These are phyloP conservation scores for Tylopilus vinaceipallidus DNA, from an alignment of 768 basidiomycete species.

Conservation along the genomic window DNA sequence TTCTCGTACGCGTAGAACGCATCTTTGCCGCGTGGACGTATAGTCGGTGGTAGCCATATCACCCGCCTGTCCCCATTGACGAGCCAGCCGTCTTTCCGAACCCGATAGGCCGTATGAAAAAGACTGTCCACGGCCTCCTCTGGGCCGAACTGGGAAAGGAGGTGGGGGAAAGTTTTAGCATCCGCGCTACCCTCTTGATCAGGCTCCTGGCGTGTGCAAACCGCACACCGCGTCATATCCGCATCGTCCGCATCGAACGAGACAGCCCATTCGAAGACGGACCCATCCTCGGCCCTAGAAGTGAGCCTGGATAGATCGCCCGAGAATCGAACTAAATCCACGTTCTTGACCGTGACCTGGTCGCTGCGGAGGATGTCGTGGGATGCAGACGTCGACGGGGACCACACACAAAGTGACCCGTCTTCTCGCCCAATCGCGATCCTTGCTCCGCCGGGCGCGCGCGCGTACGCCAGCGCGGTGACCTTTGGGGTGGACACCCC, in stretches of 20 bases:
- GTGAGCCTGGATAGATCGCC: constrained; percentile 2
- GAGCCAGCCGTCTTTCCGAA: constrained; percentile 23
- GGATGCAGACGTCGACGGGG: constrained; percentile 10
- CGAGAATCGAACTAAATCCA: constrained; percentile 10
- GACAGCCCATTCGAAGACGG: constrained; percentile 6
- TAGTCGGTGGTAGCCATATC: constrained; percentile 9
- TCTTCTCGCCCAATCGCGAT: constrained; percentile 21
- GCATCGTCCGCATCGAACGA: constrained; percentile 1
- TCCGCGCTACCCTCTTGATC: not conserved
- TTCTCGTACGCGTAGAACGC: constrained; percentile 7
- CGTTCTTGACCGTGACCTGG: constrained; percentile 3
- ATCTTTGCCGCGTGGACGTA: constrained; percentile 4
- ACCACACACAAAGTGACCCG: constrained; percentile 19
- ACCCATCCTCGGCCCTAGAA: constrained; percentile 7
- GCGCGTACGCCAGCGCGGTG: constrained; percentile 15
- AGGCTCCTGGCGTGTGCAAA: too few relatives aligned
- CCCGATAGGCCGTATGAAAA: constrained; percentile 9
- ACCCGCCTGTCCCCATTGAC: constrained; percentile 15
- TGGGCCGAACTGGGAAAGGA: constrained; percentile 8
- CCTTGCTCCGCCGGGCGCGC: not conserved
- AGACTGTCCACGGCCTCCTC: constrained; percentile 5
- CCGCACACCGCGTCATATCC: not conserved
- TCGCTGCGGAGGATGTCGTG: constrained; percentile 5
- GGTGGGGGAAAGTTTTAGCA: not conserved
- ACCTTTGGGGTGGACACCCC: constrained; percentile 6